Evolutionary conservation across 2,329 filamentous ascomycete species (phyloP), one percentile per base, ranked within the genome.

Genomic region (Talaromyces sp.): DNA sequence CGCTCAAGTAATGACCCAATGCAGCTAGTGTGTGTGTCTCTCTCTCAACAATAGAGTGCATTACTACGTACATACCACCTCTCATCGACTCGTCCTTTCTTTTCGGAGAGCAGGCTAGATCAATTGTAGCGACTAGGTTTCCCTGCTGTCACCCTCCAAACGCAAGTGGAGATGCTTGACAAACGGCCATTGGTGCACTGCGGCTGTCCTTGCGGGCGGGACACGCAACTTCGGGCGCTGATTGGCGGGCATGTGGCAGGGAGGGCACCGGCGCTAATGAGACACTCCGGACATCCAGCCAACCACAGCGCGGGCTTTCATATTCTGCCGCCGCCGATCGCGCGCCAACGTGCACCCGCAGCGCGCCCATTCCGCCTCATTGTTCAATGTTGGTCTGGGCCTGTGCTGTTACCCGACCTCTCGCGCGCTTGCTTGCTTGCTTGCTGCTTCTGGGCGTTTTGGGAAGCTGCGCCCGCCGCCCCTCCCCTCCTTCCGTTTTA

Each of bases 271-370:
- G 39, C 60, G 39, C 35, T 49, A 59, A 45, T 11, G 33, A 58
- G 15, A 33, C 49, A 17, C 33, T 52, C 43, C 19, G 47, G 45
- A 11, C 47, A 25, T 22, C 22, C 52, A 65, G 66, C 68, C 68
- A 71, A 70, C 66, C 68, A 70, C 25, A 57, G 61, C 63, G 10
- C 56, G 33, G 31, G 27, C 25, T 56, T 33, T 33, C 54, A 45
- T 35, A 27, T 62, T 59, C 69, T 72, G 72, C 71, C 72, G 70
- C 72, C 73, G 75, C 73, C 71, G 75, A 77, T 77, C 75, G 74
- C 75, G 75, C 75, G 75, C 73, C 73, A 77, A 77, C 70, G 70
- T 69, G 69, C 71, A 41, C 39, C 39, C 39, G 15, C 39, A 41
- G 39, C 45, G 43, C 60, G 49, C 63, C 60, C 60, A 41, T 52